These are phyloP conservation scores for Zygosaccharomyces sapae DNA, from an alignment of 1,139 yeast species.

Conservation along the genomic window DNA sequence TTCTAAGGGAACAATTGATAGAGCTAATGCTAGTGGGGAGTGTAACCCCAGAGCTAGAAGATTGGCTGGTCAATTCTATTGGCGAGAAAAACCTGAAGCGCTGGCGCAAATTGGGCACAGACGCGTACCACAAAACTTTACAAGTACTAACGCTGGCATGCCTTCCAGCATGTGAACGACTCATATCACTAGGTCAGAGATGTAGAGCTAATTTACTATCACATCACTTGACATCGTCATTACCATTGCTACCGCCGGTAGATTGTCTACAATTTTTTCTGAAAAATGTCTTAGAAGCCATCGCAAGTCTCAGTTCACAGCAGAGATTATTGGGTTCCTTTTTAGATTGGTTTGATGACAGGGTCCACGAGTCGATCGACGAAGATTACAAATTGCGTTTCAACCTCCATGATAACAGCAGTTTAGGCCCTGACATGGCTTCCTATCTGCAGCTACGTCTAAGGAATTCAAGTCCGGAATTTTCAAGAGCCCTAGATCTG, in stretches of 20 bases:
- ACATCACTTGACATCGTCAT: slow-evolving; percentile 9
- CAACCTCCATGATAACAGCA: slow-evolving; percentile 9
- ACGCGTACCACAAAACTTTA: slow-evolving; percentile 21
- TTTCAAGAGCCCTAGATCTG: not conserved
- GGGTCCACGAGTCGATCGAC: slow-evolving; percentile 19
- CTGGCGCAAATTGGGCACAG: slow-evolving; percentile 49
- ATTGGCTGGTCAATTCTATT: slow-evolving; percentile 49
- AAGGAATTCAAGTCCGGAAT: slow-evolving; percentile 1
- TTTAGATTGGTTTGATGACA: slow-evolving; percentile 26
- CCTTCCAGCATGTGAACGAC: slow-evolving; percentile 56
- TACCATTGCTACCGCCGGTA: slow-evolving; percentile 4
- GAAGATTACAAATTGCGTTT: slow-evolving; percentile 22
- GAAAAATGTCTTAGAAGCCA: slow-evolving; percentile 7
- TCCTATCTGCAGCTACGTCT: slow-evolving; percentile 12
- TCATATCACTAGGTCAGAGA: slow-evolving; percentile 48
- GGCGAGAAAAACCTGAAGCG: slow-evolving; percentile 67
- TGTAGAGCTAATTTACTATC: slow-evolving; percentile 39
- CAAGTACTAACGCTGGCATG: slow-evolving; percentile 33
- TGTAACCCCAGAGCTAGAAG: slow-evolving; percentile 35
- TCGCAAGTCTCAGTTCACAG: slow-evolving; percentile 12
- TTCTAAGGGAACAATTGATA: slow-evolving; percentile 15
- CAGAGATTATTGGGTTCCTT: slow-evolving; percentile 16
- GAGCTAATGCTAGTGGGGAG: slow-evolving; percentile 22
- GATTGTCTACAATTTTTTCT: slow-evolving; percentile 9
- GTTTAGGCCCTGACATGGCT: slow-evolving; percentile 12